Base-by-base conservation (phyloP, 495 filamentous ascomycete genomes). In the Xylaria flabelliformis region DNA sequence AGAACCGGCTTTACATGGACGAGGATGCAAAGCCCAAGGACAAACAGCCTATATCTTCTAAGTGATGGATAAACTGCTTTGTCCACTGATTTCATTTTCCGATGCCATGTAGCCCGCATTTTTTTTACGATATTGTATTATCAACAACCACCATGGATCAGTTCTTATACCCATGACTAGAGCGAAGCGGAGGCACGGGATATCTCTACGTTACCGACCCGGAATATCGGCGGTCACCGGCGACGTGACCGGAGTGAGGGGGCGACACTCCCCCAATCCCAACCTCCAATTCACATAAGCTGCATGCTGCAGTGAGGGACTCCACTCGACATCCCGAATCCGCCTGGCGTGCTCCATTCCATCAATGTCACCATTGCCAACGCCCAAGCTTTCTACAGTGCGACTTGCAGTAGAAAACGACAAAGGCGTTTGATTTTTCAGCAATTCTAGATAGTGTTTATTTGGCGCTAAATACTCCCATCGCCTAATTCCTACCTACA, bases 1-100 rank as follows among this genome's bases (percentile, higher is more conserved):
- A 92, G 71, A 84, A 95, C 74, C 85, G 82, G 34, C 85, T 97
- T 10, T 97, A 94, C 76, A 85, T 87, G 55, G 92, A 95, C 39
- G 91, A 92, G 63, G 76, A 75, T n/a, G 58, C 73, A 9, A 77
- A 79, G 61, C 71, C 67, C 36, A 81, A 84, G 67, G 72, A 78
- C 4, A 84, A 81, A 67, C 73, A 75, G 53, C 53, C 72, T 39
- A 59, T 44, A 10, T 62, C 65, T 15, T 59, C 64, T 17, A 73
- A 73, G 48, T 73, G 55, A 73, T 67, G 51, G 41, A 39, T 17
- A 6, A 29, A 29, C 10, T n/a, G 48, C n/a, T 10, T 7, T 29
- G 34, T 39, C 50, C 41, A 32, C 64, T 63, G 42, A 50, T 56
- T 42, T 19, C 44, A 71, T 24, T 65, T 65, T 13, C 32, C 42